Evolutionary conservation across 495 filamentous ascomycete species (phyloP).

Genomic region (Cenococcum geophilum): DNA sequence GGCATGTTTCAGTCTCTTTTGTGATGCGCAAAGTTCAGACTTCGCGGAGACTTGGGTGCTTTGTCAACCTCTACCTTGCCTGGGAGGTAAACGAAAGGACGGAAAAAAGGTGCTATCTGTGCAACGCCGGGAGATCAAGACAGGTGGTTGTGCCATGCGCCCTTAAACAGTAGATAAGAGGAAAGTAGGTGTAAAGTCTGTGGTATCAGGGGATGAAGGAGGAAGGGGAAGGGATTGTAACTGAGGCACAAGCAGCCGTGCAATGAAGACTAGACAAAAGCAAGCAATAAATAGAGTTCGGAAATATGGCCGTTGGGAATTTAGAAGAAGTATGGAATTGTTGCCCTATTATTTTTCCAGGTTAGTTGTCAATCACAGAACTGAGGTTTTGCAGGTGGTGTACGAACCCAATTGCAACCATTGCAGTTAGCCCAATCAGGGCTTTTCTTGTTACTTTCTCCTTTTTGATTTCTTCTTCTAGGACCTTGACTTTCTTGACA

Average conservation of each 20-base stretch:
- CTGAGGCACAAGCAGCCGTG: background rate
- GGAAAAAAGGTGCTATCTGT: background rate
- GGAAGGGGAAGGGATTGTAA: background rate
- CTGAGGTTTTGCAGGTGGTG: background rate
- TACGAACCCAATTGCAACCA: conserved; percentile 82
- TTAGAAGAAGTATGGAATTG: conserved; percentile 14
- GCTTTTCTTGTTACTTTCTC: conserved; percentile 78
- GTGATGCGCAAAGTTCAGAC: background rate
- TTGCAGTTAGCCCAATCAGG: conserved; percentile 74
- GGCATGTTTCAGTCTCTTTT: background rate
- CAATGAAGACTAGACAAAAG: background rate
- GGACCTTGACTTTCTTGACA: conserved; percentile 59
- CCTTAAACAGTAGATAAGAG: background rate
- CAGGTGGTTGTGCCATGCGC: background rate
- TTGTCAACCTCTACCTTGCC: background rate
- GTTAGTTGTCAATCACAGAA: background rate
- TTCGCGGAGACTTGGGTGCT: background rate
- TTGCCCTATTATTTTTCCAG: background rate
- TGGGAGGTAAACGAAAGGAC: background rate
- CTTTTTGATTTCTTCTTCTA: conserved; percentile 69
- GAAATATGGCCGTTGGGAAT: background rate
- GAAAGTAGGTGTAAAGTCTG: background rate
- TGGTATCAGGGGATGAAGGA: conserved; percentile 6
- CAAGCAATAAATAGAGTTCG: background rate
- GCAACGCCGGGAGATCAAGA: background rate